A percentile compares a stretch with the other conserved stretches of the same genome.
phyloP scores from a whole-genome alignment of 129 eudicot genomes.

The Mikania micrantha region DNA sequence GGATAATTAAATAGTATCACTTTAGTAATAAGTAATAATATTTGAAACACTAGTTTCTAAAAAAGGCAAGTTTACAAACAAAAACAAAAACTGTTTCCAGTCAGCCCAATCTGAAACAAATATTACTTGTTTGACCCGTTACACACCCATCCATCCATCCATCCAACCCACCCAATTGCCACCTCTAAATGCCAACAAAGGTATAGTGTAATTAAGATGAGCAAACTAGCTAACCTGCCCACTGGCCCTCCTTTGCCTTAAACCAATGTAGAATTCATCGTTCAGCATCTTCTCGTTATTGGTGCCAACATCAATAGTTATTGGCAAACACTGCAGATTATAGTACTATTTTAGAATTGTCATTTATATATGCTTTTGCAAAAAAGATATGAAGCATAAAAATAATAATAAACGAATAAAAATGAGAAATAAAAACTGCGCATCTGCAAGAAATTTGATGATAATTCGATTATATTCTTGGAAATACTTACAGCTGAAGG shows the following conservation, averaged over 20 bases:
- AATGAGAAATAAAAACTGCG: background rate
- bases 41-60: background rate
- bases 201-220: background rate
- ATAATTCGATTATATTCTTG: background rate
- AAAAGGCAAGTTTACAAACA: background rate
- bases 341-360: background rate
- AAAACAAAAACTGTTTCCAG: background rate
- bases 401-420: too few species aligned
- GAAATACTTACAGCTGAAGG: constrained; percentile 86
- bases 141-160: background rate
- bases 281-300: constrained; percentile 76
- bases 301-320: constrained; percentile 98
- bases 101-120: background rate
- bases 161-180: background rate
- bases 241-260: constrained; percentile 80
- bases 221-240: constrained; percentile 63
- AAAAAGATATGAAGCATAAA: background rate
- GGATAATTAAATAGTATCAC: background rate
- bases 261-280: constrained; percentile 95
- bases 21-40: background rate
- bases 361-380: background rate
- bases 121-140: background rate
- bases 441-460: background rate
- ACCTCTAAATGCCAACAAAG: background rate
- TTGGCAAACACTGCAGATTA: constrained; percentile 73